Conservation (phyloP, 768 basidiomycete species). For the Suillus tomentosus region DNA sequence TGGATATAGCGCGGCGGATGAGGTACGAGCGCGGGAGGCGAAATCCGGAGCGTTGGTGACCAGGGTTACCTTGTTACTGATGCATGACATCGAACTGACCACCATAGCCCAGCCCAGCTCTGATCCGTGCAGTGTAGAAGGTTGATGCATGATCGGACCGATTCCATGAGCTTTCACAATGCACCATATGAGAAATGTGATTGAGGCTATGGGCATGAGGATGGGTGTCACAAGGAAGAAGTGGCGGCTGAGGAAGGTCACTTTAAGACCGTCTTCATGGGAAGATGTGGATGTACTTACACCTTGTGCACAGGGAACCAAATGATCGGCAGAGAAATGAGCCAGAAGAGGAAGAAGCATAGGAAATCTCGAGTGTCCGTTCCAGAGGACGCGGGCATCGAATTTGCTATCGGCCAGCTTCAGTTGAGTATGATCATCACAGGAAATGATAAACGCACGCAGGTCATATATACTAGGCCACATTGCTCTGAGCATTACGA, state of each 20-base stretch:
- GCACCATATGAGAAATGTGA: slow-evolving; percentile 77
- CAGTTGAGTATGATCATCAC: neutral
- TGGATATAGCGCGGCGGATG: slow-evolving; percentile 60
- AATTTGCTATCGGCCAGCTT: slow-evolving; percentile 50
- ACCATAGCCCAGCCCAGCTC: slow-evolving; percentile 79
- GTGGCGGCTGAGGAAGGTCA: slow-evolving; percentile 52
- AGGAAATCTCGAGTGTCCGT: slow-evolving; percentile 75
- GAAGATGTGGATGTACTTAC: slow-evolving; percentile 40
- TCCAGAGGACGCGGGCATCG: slow-evolving; percentile 71
- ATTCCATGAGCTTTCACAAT: slow-evolving; percentile 77
- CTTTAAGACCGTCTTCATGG: slow-evolving; percentile 7
- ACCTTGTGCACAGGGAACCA: slow-evolving; percentile 85
- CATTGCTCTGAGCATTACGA: slow-evolving; percentile 73
- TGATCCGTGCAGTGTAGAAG: slow-evolving; percentile 62
- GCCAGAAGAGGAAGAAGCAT: slow-evolving; percentile 88
- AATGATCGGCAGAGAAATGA: slow-evolving; percentile 75
- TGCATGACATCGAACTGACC: slow-evolving; percentile 70
- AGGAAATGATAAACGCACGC: slow-evolving; percentile 40
- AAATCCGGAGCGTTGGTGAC: slow-evolving; percentile 81
- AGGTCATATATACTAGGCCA: slow-evolving; percentile 74
- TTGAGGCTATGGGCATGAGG: slow-evolving; percentile 68
- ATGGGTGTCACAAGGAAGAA: slow-evolving; percentile 81
- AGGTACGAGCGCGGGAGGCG: slow-evolving; percentile 59
- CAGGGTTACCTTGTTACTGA: slow-evolving; percentile 79
- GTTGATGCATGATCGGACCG: slow-evolving; percentile 71